Evolutionary conservation across 768 basidiomycete genomes (phyloP).

Genomic region (Suillus spraguei): DNA sequence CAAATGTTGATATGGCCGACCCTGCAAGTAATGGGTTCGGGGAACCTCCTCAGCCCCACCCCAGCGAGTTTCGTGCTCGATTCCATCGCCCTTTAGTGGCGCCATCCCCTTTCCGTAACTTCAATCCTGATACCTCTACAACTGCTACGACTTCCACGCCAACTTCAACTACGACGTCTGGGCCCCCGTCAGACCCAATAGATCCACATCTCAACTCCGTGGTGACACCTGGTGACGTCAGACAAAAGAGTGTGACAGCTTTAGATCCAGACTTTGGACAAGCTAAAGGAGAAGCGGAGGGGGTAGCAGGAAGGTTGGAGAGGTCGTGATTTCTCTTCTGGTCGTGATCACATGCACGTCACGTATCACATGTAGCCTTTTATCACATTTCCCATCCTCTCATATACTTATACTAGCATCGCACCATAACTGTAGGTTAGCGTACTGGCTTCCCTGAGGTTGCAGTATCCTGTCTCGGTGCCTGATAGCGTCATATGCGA

Average conservation of each 20-base stretch:
- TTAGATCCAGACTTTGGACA: constrained; percentile 29
- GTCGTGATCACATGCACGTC: constrained; percentile 3
- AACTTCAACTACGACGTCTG: constrained; percentile 37
- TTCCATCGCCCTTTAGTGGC: constrained; percentile 64
- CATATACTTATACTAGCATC: constrained; percentile 3
- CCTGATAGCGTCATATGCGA: not conserved
- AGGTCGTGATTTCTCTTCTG: constrained; percentile 15
- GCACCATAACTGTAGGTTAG: constrained; percentile 6
- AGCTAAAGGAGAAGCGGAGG: constrained; percentile 26
- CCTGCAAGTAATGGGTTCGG: constrained; percentile 29
- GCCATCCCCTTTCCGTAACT: constrained; percentile 58
- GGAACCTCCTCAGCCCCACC: constrained; percentile 33
- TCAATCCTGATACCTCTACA: constrained; percentile 30
- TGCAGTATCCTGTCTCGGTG: not conserved
- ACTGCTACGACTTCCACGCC: constrained; percentile 36
- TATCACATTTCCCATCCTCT: not conserved
- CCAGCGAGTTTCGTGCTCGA: constrained; percentile 65
- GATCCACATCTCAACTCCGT: constrained; percentile 34
- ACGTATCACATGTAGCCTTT: not conserved
- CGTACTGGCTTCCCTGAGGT: not conserved
- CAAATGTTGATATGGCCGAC: constrained; percentile 34
- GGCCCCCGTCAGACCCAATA: constrained; percentile 34
- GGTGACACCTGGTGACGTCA: constrained; percentile 27
- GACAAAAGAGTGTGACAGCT: constrained; percentile 23
- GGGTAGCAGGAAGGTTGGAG: constrained; percentile 23